A percentile compares a stretch with the other conserved stretches of the same genome.
Conservation (phyloP, 805 yeast genomes). For the Kuraishia piskuri region DNA sequence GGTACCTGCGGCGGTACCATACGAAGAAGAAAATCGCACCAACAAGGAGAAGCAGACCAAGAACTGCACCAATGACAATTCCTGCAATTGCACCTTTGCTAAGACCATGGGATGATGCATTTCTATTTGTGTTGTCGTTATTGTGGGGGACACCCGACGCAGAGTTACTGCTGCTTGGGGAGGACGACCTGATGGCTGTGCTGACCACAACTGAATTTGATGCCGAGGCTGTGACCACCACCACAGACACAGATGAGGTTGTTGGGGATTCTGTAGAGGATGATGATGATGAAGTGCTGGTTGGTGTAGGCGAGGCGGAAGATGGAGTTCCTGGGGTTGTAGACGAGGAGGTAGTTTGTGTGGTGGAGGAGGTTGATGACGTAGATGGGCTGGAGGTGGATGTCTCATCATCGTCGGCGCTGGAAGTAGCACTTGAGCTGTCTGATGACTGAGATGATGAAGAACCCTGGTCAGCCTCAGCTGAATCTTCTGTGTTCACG, state of each 20-base stretch:
- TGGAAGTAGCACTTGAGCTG: slow-evolving; percentile 10
- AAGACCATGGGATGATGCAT: slow-evolving; percentile 6
- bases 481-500: background rate
- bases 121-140: slow-evolving; percentile 2
- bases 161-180: slow-evolving; percentile 6
- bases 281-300: slow-evolving; percentile 7
- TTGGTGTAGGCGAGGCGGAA: slow-evolving; percentile 7
- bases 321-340: slow-evolving; percentile 10
- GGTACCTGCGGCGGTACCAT: slow-evolving; percentile 13
- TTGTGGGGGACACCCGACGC: slow-evolving; percentile 4
- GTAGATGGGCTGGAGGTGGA: slow-evolving; percentile 13
- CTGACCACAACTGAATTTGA: slow-evolving; percentile 3
- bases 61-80: slow-evolving; percentile 22
- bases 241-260: slow-evolving; percentile 5
- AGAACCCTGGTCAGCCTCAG: slow-evolving; percentile 1
- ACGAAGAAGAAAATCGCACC: slow-evolving; percentile 12
- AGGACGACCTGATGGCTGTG: slow-evolving; percentile 7
- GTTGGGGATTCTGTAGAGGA: slow-evolving; percentile 10
- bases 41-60: slow-evolving; percentile 14
- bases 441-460: slow-evolving; percentile 10
- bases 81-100: slow-evolving; percentile 27
- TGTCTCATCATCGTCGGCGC: slow-evolving; percentile 6
- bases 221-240: slow-evolving; percentile 12
- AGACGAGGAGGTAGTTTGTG: slow-evolving; percentile 7
- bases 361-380: slow-evolving; percentile 11